phyloP scores from a whole-genome alignment of 2,329 filamentous ascomycete species.

The Alternaria postmessia region DNA sequence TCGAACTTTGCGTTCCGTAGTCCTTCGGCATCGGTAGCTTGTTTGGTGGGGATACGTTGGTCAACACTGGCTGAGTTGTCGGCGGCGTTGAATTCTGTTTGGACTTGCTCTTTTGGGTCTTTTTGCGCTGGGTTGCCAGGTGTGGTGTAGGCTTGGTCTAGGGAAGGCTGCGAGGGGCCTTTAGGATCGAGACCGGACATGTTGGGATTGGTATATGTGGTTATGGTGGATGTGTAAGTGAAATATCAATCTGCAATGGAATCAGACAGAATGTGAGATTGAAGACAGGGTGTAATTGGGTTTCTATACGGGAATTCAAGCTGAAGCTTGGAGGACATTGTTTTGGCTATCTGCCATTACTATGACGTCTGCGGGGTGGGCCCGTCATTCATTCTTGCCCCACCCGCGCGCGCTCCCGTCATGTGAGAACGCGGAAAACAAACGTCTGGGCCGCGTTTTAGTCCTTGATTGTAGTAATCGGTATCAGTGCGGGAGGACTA shows the following conservation, averaged over 20 bases:
- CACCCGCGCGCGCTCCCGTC: conserved; percentile 17
- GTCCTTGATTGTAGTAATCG: conserved; percentile 15
- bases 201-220: conserved; percentile 5
- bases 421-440: conserved; percentile 22
- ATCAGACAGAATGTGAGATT: neutral
- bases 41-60: conserved; percentile 51
- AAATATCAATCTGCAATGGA: neutral
- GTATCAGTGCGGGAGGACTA: conserved; percentile 3
- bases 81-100: conserved; percentile 46
- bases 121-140: conserved; percentile 56
- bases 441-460: conserved; percentile 17
- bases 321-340: conserved; percentile 4
- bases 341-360: conserved; percentile 13
- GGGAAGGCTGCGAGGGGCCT: conserved; percentile 55
- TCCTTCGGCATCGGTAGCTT: conserved; percentile 50
- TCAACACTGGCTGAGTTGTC: conserved; percentile 40
- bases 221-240: conserved; percentile 5
- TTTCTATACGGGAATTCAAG: conserved; percentile 11
- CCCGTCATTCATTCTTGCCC: conserved; percentile 34
- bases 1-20: conserved; percentile 46
- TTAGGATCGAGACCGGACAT: conserved; percentile 53
- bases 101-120: conserved; percentile 49
- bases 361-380: conserved; percentile 44
- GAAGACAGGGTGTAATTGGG: neutral
- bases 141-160: conserved; percentile 56